Evolutionary conservation across 768 basidiomycete species (phyloP), one percentile per base, ranked within the genome.

Genomic region (Paxillus ammoniavirescens): DNA sequence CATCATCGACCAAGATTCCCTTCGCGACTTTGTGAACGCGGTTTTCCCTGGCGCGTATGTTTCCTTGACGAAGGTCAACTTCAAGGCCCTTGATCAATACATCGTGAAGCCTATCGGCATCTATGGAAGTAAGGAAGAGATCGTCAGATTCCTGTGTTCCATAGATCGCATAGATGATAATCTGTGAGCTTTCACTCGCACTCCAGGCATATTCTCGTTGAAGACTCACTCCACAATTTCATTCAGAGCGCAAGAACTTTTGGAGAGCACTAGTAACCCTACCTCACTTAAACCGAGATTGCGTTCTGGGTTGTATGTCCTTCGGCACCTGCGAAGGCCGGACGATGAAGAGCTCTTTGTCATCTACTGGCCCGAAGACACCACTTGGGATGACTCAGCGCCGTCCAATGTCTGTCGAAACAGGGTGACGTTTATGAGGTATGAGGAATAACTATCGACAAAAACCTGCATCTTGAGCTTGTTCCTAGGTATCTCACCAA

Each of bases 361-460:
- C 10, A 59, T 82, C 2, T 83, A 78, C 53, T 83, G 82, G 82
- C 82, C 82, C 0, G 78, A 83, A 52, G 73, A 79, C 17, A 72
- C 62, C 2, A 82, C 82, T 0, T 83, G 82, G 82, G 57, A 75
- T 43, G 79, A 82, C 58, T 62, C 70, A 28, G 75, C 79, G 0
- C 43, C 67, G 7, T 72, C 75, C 0, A 67, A 76, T 9, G 73
- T 80, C 14, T 58, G 68, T 10, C 72, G 75, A 1, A 83, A 82
- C 60, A 69, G 82, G 15, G 71, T 77, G 3, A 81, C 80, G 0
- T 83, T 83, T 63, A 82, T 82, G 79, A 64, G 82, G 81, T 78
- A 63, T 43, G 62, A 46, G 30, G 10, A 12, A 13, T 13, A 13
- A 5, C 26, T 14, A 5, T 23, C 4, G 1, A 33, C 28, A 18